Evolutionary conservation across 2,329 filamentous ascomycete species (phyloP).

Genomic region (Ceratocystiopsis brevicomis): DNA sequence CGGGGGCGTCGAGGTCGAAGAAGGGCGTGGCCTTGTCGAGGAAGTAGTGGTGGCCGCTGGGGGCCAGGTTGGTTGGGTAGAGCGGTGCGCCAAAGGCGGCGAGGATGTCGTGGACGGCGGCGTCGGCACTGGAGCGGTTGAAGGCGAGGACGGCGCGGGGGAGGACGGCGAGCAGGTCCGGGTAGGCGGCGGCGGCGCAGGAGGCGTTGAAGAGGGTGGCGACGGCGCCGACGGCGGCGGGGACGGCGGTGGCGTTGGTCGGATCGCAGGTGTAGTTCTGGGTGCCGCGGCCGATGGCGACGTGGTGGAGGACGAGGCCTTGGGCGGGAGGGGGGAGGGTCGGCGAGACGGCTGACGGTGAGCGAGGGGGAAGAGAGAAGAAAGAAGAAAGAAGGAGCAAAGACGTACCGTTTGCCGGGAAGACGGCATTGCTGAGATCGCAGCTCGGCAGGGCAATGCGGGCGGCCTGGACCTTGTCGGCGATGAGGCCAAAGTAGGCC

Average conservation of each 20-base stretch:
- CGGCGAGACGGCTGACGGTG: conserved; percentile 5
- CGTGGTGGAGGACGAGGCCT: conserved; percentile 50
- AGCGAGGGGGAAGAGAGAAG: neutral
- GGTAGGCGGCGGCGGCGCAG: conserved; percentile 54
- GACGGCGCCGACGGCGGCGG: conserved; percentile 50
- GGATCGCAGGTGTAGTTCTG: conserved; percentile 82
- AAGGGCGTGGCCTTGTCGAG: conserved; percentile 45
- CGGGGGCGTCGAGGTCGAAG: conserved; percentile 53
- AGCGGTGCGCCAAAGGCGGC: conserved; percentile 17
- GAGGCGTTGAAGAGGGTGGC: conserved; percentile 78
- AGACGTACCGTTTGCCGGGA: conserved; percentile 25
- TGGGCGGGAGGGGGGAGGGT: conserved; percentile 30
- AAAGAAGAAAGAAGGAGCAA: neutral
- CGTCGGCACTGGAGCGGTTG: conserved; percentile 25
- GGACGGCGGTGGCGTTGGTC: conserved; percentile 37
- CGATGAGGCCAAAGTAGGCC: conserved; percentile 42
- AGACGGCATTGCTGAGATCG: conserved; percentile 31
- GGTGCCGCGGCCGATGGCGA: conserved; percentile 72
- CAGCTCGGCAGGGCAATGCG: conserved; percentile 28
- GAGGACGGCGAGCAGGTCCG: conserved; percentile 44
- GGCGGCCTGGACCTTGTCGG: conserved; percentile 31
- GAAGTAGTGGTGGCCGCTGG: conserved; percentile 74
- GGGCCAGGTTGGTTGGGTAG: conserved; percentile 39
- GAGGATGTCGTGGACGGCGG: neutral
- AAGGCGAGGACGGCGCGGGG: conserved; percentile 51